A percentile compares a stretch with the other conserved stretches of the same genome.
phyloP scores from a whole-genome alignment of 495 filamentous ascomycete species.

The Cercophora sp. region DNA sequence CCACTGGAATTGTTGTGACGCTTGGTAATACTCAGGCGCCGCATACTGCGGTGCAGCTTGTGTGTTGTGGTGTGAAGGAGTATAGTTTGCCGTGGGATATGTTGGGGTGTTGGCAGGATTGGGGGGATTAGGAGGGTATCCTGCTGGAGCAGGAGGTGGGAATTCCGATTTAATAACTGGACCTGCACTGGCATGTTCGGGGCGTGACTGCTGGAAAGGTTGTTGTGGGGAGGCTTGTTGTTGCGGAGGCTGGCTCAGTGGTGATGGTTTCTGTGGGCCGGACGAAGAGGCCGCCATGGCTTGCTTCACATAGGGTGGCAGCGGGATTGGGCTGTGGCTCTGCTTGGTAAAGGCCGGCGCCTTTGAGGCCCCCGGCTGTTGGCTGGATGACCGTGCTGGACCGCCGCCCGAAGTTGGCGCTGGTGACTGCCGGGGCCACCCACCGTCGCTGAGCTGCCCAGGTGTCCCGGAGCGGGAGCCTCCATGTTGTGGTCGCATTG shows the following conservation, averaged over 20 bases:
- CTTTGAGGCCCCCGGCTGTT: conserved; percentile 5
- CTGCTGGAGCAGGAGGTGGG: too few species aligned
- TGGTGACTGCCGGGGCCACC: too few species aligned
- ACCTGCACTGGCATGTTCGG: too few species aligned
- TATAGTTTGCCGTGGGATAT: not conserved
- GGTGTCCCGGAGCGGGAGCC: too few species aligned
- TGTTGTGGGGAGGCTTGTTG: too few species aligned
- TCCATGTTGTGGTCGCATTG: conserved; percentile 42
- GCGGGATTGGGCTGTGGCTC: conserved; percentile 31
- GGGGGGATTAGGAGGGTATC: too few species aligned
- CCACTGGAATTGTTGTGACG: conserved; percentile 5
- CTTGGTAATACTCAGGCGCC: not conserved
- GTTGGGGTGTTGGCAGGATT: too few species aligned
- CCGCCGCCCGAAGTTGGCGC: too few species aligned
- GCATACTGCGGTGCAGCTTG: not conserved
- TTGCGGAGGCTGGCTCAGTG: conserved; percentile 12
- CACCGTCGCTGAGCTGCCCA: too few species aligned
- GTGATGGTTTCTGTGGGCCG: conserved; percentile 8
- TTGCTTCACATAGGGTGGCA: conserved; percentile 28
- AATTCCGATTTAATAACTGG: too few species aligned
- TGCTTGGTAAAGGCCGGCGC: conserved; percentile 21
- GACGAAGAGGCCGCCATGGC: conserved; percentile 4
- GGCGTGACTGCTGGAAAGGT: too few species aligned
- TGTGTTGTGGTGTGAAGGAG: not conserved
- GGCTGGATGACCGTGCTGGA: too few species aligned